phyloP scores from a whole-genome alignment of 2,329 filamentous ascomycete species.

The Phialophora chinensis region DNA sequence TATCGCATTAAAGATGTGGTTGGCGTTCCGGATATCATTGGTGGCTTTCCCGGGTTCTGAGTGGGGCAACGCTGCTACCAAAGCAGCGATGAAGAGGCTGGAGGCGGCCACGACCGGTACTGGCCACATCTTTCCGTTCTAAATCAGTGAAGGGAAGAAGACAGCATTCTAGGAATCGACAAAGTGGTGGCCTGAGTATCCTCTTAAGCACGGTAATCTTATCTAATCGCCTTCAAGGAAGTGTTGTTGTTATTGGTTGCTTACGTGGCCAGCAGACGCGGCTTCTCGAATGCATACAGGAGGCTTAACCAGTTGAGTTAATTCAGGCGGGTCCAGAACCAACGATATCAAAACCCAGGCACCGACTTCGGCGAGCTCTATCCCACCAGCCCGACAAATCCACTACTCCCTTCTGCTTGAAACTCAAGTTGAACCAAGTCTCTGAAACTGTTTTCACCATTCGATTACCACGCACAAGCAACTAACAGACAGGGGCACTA shows the following conservation, averaged over 20 bases:
- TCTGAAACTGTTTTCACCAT: too few species aligned
- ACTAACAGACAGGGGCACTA: too few species aligned
- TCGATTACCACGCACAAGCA: too few species aligned
- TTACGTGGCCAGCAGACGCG: conserved; percentile 16
- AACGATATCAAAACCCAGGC: too few species aligned
- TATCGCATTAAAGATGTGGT: conserved; percentile 74
- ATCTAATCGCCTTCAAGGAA: neutral
- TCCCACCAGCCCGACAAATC: neutral
- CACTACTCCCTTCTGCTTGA: too few species aligned
- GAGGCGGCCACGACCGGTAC: neutral
- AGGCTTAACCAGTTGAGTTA: too few species aligned
- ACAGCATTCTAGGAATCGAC: neutral
- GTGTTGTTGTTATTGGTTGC: neutral
- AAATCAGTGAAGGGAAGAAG: neutral
- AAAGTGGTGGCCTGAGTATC: too few species aligned
- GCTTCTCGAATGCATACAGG: neutral
- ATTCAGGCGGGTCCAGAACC: too few species aligned
- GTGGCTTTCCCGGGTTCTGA: neutral
- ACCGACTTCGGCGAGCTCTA: neutral
- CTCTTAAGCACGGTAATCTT: neutral
- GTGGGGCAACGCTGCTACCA: conserved; percentile 11
- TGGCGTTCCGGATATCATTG: conserved; percentile 55
- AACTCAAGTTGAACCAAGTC: too few species aligned
- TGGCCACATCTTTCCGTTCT: conserved; percentile 8
- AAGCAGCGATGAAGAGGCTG: neutral